Evolutionary conservation across 495 filamentous ascomycete species (phyloP).

Genomic region (Neurospora tetraspora): DNA sequence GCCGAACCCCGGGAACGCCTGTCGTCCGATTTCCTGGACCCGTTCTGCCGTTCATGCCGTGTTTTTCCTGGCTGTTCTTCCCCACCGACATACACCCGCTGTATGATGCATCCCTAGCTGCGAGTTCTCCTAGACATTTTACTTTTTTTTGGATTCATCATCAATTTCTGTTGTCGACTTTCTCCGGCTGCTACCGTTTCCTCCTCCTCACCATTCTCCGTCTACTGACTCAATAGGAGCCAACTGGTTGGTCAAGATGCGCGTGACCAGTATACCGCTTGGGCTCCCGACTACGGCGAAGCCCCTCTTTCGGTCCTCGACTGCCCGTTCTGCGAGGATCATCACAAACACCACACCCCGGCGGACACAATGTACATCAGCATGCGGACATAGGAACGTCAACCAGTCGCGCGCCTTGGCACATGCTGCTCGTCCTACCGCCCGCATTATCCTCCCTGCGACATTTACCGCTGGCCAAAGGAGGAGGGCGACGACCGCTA

Average conservation of each 20-base stretch:
- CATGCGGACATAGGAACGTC: not conserved
- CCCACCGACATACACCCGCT: not conserved
- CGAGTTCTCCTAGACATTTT: not conserved
- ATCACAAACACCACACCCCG: constrained; percentile 2
- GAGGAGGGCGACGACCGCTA: constrained; percentile 20
- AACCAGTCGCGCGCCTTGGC: not conserved
- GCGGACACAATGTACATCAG: constrained; percentile 11
- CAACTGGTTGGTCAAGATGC: not conserved
- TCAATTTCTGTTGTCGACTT: not conserved
- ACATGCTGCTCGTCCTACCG: not conserved
- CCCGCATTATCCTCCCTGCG: constrained; percentile 10
- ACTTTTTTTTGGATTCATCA: not conserved
- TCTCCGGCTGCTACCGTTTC: not conserved
- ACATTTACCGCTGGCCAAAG: constrained; percentile 15
- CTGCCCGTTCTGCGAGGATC: not conserved
- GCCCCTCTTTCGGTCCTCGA: not conserved
- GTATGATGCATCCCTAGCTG: not conserved
- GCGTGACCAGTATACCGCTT: not conserved
- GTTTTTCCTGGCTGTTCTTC: not conserved
- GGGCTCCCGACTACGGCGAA: not conserved
- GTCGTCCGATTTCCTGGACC: not conserved
- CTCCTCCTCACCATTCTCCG: not conserved
- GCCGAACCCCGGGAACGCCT: not conserved
- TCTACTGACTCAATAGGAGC: not conserved
- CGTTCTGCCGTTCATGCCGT: not conserved